phyloP scores from a whole-genome alignment of 2,329 filamentous ascomycete species.

The Claviceps quebecensis region DNA sequence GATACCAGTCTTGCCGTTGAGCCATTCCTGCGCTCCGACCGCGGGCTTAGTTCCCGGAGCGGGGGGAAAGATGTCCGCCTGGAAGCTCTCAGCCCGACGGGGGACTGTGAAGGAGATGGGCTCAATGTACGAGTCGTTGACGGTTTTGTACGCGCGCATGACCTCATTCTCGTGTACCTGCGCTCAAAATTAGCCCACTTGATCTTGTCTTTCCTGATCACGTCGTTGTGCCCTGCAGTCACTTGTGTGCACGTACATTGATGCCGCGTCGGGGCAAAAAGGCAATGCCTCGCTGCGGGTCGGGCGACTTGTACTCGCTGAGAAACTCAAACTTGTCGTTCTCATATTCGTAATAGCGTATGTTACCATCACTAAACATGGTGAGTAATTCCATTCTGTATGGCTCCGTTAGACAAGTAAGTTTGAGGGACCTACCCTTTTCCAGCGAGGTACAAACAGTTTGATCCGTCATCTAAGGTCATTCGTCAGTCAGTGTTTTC shows the following conservation, averaged over 20 bases:
- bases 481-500: constrained; percentile 9
- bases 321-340: constrained; percentile 98
- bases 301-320: constrained; percentile 91
- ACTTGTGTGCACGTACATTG: constrained; percentile 43
- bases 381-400: constrained; percentile 5
- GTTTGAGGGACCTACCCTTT: constrained; percentile 58
- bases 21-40: constrained; percentile 69
- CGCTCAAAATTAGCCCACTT: constrained; percentile 10
- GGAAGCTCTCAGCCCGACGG: constrained; percentile 83
- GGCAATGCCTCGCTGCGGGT: constrained; percentile 86
- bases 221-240: background rate
- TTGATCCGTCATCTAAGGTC: constrained; percentile 66
- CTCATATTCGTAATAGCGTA: constrained; percentile 95
- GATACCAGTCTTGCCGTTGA: constrained; percentile 67
- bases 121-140: constrained; percentile 88
- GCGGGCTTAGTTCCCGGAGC: constrained; percentile 68
- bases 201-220: too few species aligned
- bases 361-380: constrained; percentile 75
- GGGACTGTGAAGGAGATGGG: constrained; percentile 96
- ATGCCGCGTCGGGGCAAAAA: constrained; percentile 92
- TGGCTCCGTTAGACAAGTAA: too few species aligned
- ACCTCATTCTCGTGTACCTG: constrained; percentile 90
- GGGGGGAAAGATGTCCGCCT: constrained; percentile 92
- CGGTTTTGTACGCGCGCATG: constrained; percentile 91
- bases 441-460: constrained; percentile 89